Conservation (phyloP, 164 flowering plant genomes). For the Platanus orientalis region DNA sequence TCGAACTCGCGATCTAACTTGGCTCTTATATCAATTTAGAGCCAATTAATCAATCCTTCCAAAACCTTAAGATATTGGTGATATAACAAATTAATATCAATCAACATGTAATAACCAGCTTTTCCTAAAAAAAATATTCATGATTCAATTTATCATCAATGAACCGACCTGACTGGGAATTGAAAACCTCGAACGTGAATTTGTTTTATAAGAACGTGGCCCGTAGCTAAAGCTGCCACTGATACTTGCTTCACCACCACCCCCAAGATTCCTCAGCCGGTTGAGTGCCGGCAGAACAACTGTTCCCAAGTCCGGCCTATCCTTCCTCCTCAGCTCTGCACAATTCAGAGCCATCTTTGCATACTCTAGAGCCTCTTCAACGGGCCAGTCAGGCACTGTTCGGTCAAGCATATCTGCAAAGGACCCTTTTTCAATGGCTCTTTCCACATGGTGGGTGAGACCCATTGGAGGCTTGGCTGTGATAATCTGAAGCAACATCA, state of each 20-base stretch:
- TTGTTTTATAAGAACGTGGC: slow-evolving; percentile 2
- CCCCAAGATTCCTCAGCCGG: slow-evolving; percentile 43
- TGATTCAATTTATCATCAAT: too few species aligned
- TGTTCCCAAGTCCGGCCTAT: slow-evolving; percentile 61
- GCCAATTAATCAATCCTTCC: too few species aligned
- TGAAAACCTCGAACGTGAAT: neutral
- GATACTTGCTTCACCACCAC: neutral
- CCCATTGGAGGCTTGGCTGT: slow-evolving; percentile 76
- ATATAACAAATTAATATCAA: too few species aligned
- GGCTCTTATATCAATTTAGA: too few species aligned
- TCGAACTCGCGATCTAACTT: too few species aligned
- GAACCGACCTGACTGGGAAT: neutral
- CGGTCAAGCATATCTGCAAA: slow-evolving; percentile 53
- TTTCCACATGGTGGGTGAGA: slow-evolving; percentile 48
- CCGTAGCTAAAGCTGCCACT: neutral
- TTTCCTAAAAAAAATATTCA: too few species aligned
- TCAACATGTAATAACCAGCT: too few species aligned
- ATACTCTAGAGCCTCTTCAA: slow-evolving; percentile 40
- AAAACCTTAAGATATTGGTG: too few species aligned
- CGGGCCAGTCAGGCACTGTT: slow-evolving; percentile 62
- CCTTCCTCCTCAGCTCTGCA: slow-evolving; percentile 56
- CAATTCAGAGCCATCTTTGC: slow-evolving; percentile 54
- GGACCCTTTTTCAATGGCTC: slow-evolving; percentile 48
- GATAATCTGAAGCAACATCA: slow-evolving; percentile 65
- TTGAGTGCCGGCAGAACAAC: slow-evolving; percentile 61